These are phyloP conservation scores for Mortierella sp. DNA, from an alignment of 371 early-diverging fungal species.

Conservation along the genomic window DNA sequence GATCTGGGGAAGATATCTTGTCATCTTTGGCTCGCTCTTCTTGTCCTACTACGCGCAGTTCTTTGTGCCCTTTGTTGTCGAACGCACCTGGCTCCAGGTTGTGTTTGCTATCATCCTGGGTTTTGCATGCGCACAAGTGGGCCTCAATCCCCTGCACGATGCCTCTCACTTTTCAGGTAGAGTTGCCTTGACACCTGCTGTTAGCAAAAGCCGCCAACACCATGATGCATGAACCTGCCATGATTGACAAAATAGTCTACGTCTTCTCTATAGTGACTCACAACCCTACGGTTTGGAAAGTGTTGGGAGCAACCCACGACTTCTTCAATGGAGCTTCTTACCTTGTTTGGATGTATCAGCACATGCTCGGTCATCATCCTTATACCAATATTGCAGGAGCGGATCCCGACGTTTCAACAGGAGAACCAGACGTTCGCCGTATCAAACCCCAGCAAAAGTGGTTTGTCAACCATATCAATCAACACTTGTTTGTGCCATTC, in stretches of 20 bases:
- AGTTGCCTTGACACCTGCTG: not conserved
- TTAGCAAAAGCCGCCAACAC: not conserved
- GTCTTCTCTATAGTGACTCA: slow-evolving; percentile 53
- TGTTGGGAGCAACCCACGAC: slow-evolving; percentile 66
- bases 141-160: slow-evolving; percentile 67
- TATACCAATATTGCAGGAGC: slow-evolving; percentile 69
- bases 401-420: slow-evolving; percentile 64
- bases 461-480: slow-evolving; percentile 60
- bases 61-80: slow-evolving; percentile 53
- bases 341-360: slow-evolving; percentile 69
- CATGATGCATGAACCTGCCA: not conserved
- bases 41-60: slow-evolving; percentile 57
- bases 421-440: slow-evolving; percentile 65
- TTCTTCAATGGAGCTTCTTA: slow-evolving; percentile 68
- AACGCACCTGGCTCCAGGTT: slow-evolving; percentile 54
- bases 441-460: slow-evolving; percentile 63
- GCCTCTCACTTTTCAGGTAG: slow-evolving; percentile 64
- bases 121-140: slow-evolving; percentile 60
- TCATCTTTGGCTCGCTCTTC: slow-evolving; percentile 54
- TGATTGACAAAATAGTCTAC: not conserved
- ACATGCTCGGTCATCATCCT: slow-evolving; percentile 69
- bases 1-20: slow-evolving; percentile 58
- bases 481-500: slow-evolving; percentile 63
- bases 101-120: slow-evolving; percentile 60
- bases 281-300: slow-evolving; percentile 63